These are phyloP conservation scores for Rhizopus microsporus DNA, from an alignment of 371 early-diverging fungal species.

Conservation along the genomic window DNA sequence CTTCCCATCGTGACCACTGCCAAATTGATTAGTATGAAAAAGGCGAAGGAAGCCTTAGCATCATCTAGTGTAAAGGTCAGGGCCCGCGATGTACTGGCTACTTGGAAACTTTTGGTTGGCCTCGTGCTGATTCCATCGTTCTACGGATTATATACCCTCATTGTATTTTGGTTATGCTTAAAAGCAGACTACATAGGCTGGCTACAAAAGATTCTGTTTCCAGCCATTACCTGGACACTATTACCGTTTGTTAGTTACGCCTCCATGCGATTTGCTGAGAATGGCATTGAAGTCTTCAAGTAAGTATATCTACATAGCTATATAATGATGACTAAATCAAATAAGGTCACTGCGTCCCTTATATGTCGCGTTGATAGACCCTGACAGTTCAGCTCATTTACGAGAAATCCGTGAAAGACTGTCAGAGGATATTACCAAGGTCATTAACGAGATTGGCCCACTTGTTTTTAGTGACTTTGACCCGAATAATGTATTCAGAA, in stretches of 20 bases:
- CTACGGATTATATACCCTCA: conserved; percentile 71
- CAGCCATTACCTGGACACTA: conserved; percentile 58
- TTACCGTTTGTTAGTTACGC: conserved; percentile 79
- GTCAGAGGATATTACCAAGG: conserved; percentile 71
- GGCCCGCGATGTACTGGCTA: conserved; percentile 93
- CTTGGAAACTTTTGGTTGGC: conserved; percentile 94
- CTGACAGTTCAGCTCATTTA: conserved; percentile 58
- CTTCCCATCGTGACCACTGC: conserved; percentile 79
- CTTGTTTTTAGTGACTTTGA: conserved; percentile 83
- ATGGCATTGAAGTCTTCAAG: conserved; percentile 85
- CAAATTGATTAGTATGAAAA: conserved; percentile 69
- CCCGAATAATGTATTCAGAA: conserved; percentile 38
- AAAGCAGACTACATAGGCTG: conserved; percentile 32
- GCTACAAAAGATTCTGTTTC: conserved; percentile 36
- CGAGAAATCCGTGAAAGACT: conserved; percentile 72
- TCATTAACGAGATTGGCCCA: conserved; percentile 88
- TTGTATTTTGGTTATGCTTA: conserved; percentile 51
- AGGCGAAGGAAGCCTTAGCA: conserved; percentile 87
- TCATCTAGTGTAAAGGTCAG: conserved; percentile 91
- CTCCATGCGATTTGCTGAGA: conserved; percentile 86
- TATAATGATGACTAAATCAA: conserved; percentile 2
- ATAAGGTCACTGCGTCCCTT: conserved; percentile 80
- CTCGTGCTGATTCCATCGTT: conserved; percentile 77
- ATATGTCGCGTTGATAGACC: conserved; percentile 71
- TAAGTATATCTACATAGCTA: conserved; percentile 20